Evolutionary conservation across 2,329 filamentous ascomycete genomes (phyloP), one percentile per base, ranked within the genome.

Genomic region (Phoma sp.): DNA sequence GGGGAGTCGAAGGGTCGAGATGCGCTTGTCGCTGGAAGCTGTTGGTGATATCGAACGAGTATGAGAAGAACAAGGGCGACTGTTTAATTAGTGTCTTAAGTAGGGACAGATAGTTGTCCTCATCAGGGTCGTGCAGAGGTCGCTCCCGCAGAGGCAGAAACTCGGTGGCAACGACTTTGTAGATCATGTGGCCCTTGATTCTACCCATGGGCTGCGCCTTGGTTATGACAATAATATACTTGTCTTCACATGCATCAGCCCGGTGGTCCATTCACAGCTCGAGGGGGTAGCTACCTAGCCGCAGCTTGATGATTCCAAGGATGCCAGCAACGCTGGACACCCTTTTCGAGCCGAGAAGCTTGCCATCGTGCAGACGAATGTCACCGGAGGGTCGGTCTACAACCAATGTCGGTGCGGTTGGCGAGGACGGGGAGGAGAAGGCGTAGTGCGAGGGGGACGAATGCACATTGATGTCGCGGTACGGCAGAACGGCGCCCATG

Each of bases 61-160:
- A 99, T 52, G 95, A 98, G 71, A 97, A 99, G 83, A 96, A 98
- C 88, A 98, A 92, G 7, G 93, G 91, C 0, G 90, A 90, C 10
- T 85, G 87, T 73, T 89, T 89, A 65, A 99, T 83, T 59, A 95
- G 87, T 42, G 83, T 86, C 75, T 92, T 92, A 65, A 99, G 84
- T 48, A 98, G 82, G 44, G 82, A 78, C 49, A 98, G 83, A 75
- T 97, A 98, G 65, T 86, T 89, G 76, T 98, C 93, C 81, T 99
- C 95, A 73, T 99, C 95, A 39, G 88, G 86, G 71, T 99, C 95
- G 77, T 90, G 91, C 58, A 98, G 86, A 62, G 91, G 89, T 62
- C 91, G 89, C 78, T 98, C 95, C 76, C 93, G 91, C 72, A 99
- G 86, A 40, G 95, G 93, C 32, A 99, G 83, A 74, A 99, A 91